Evolutionary conservation across 1,284 basidiomycete species (phyloP), one percentile per base, ranked within the genome.

Genomic region (Boletus smithii): DNA sequence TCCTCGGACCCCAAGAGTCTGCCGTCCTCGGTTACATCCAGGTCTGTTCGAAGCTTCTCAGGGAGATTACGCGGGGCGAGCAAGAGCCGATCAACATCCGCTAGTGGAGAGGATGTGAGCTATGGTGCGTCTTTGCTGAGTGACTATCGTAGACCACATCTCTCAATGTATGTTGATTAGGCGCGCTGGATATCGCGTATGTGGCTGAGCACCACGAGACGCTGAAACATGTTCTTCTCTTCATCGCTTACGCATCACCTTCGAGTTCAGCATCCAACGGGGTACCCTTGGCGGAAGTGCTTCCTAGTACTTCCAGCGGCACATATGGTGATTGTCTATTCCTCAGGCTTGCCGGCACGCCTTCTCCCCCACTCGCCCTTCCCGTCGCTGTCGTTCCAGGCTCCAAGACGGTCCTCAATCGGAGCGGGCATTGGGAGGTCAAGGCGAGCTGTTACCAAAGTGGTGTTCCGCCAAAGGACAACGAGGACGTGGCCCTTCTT

Each of bases 191-290:
- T 35, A 73, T 88, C 10, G 66, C 73, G 14, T 92, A 88, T 59
- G 77, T 93, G 26, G 89, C 88, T 4, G 91, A 94, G 63, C 79
- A 88, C 60, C 89, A 93, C 63, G 89, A 92, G 61, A 88, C 81
- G 45, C 75, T 94, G 0, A 80, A 82, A 17, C 82, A 85, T 46
- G 75, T 92, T 17, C 73, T 90, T 32, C 76, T 89, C 8, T 88
- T 90, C 62, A 44, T 68, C 22, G 30, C 59, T 10, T 42, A 50
- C 67, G 56, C 16, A 58, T 70, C 49, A 55, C 68, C 41, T 53
- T 59, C 20, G 17, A 53, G 62, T 11, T 50, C 58, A 18, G 54
- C 50, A 9, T 33, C 43, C 32, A 46, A 40, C 8, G 53, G 48
- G 7, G 16, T 48, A 7, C 62, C 53, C 27, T 65, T 85, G 58